A percentile compares a stretch with the other conserved stretches of the same genome.
phyloP scores from a whole-genome alignment of 331 rosid species.

The Cydonia oblonga region DNA sequence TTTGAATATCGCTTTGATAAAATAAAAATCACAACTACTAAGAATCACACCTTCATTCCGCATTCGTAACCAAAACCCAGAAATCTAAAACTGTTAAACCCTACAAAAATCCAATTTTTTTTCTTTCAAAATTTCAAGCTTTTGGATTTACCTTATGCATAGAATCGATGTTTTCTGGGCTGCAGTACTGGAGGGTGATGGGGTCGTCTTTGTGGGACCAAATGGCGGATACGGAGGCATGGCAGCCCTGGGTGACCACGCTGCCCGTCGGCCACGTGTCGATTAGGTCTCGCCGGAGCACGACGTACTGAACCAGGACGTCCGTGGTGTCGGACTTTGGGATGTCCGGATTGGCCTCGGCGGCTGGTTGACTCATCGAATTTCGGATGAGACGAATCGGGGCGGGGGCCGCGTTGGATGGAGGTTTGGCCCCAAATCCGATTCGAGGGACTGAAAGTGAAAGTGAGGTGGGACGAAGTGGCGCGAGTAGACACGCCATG shows the following conservation, averaged over 20 bases:
- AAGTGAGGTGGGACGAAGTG: slow-evolving; percentile 8
- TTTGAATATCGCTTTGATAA: neutral
- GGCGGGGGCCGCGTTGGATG: neutral
- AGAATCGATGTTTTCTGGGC: slow-evolving; percentile 59
- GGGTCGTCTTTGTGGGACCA: slow-evolving; percentile 69
- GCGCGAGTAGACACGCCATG: slow-evolving; percentile 35
- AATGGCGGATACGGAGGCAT: slow-evolving; percentile 73
- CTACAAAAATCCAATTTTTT: neutral
- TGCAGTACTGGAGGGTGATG: slow-evolving; percentile 41
- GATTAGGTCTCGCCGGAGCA: slow-evolving; percentile 89
- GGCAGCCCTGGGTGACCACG: slow-evolving; percentile 82
- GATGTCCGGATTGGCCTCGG: slow-evolving; percentile 18
- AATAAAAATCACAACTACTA: neutral
- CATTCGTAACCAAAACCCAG: neutral
- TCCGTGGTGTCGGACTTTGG: slow-evolving; percentile 20
- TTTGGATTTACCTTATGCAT: slow-evolving; percentile 52
- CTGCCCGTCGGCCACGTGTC: slow-evolving; percentile 83
- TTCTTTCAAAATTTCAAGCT: neutral
- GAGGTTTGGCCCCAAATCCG: neutral
- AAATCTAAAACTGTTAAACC: neutral
- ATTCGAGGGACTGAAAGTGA: neutral
- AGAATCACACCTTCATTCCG: neutral
- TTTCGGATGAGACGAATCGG: slow-evolving; percentile 22
- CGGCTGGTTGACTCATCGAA: slow-evolving; percentile 52
- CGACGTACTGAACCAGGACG: slow-evolving; percentile 67